Percentiles rank a stretch among this genome's conserved stretches.
phyloP scores from a whole-genome alignment of 169 alveolate species.

The Miamiensis avidus region DNA sequence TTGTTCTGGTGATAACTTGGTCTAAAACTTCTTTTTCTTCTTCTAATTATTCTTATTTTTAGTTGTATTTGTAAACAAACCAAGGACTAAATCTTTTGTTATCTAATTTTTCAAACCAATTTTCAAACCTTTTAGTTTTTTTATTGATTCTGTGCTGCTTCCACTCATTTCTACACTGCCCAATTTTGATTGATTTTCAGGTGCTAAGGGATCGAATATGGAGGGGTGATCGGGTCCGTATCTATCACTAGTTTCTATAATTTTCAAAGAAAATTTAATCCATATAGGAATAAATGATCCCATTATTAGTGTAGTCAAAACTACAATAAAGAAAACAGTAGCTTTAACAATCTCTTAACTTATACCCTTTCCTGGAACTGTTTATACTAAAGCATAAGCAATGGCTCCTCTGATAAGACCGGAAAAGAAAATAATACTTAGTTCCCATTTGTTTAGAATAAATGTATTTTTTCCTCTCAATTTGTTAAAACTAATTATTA shows the following conservation, averaged over 20 bases:
- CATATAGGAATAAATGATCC: constrained; percentile 37
- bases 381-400: constrained; percentile 45
- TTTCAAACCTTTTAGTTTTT: neutral
- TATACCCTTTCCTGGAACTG: constrained; percentile 24
- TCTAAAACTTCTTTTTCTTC: neutral
- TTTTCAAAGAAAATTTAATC: constrained; percentile 14
- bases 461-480: neutral
- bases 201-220: neutral
- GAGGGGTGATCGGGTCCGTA: neutral
- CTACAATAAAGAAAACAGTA: constrained; percentile 52
- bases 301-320: constrained; percentile 24
- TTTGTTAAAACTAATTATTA: neutral
- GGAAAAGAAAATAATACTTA: constrained; percentile 39
- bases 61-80: neutral
- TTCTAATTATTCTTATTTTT: neutral
- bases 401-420: constrained; percentile 56
- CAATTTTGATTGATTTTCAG: neutral
- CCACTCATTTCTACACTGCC: neutral
- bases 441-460: constrained; percentile 7
- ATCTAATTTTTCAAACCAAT: neutral
- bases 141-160: neutral
- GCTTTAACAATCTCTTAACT: constrained; percentile 25
- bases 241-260: neutral
- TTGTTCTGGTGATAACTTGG: neutral
- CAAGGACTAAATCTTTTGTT: neutral